Evolutionary conservation across 768 basidiomycete genomes (phyloP).

Genomic region (Mycena maculata): DNA sequence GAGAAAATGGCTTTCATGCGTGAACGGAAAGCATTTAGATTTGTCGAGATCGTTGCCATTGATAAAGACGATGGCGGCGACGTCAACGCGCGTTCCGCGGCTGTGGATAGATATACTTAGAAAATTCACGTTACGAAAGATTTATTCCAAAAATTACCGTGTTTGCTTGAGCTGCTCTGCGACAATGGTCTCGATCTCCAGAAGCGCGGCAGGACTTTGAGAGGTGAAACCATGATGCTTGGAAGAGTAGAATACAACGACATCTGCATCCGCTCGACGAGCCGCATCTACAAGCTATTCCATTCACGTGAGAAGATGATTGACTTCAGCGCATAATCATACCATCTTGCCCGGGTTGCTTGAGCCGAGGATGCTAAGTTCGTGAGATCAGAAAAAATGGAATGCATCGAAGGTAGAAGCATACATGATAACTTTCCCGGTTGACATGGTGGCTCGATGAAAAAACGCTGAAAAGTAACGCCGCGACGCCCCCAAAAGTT

Average conservation of each 20-base stretch:
- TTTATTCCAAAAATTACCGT: background rate
- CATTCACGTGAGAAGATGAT: constrained; percentile 4
- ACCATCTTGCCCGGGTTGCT: background rate
- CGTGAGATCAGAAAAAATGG: background rate
- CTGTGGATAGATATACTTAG: background rate
- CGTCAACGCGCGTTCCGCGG: background rate
- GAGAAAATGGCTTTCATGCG: background rate
- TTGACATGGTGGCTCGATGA: constrained; percentile 8
- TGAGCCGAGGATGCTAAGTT: constrained; percentile 9
- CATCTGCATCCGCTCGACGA: constrained; percentile 2
- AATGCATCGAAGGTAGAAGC: constrained; percentile 6
- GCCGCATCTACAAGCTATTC: constrained; percentile 10
- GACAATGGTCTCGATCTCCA: background rate
- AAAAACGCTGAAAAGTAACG: background rate
- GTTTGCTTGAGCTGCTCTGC: background rate
- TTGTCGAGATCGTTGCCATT: background rate
- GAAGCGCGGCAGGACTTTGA: background rate
- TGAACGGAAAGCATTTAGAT: background rate
- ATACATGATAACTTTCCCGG: constrained; percentile 6
- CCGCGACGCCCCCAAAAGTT: background rate
- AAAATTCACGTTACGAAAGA: background rate
- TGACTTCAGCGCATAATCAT: background rate
- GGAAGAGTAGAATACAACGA: background rate
- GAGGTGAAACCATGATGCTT: background rate
- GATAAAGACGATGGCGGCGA: background rate